Base-by-base conservation (phyloP, 108 stramenopile genomes). In the Skeletonema grethae region DNA sequence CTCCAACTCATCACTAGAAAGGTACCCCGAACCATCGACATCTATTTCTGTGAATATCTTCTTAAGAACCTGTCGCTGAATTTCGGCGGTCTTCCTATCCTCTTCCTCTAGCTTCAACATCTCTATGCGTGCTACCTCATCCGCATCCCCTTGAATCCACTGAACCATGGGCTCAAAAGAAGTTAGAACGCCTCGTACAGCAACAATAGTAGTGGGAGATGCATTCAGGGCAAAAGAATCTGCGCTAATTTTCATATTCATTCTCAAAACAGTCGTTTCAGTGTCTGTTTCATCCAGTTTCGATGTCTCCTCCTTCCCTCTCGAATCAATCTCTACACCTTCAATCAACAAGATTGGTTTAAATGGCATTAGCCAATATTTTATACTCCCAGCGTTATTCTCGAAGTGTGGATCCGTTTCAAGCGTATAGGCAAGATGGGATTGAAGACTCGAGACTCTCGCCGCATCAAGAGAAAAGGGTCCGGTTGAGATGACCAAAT, bases 351-450 rank as follows among this genome's bases (percentile, higher is more conserved):
- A 7, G 7, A 65, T 73, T 45, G 72, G 63, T 43, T 73, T 64
- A 20, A 73, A 65, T 57, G 72, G 72, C 36, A 73, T 63, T 20
- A 73, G 8, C 20, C 57, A 22, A 41, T 63, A 65, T 15, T 20
- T n/a, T 39, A 73, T 45, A 39, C 28, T 16, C 20, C 13, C 39
- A 30, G 45, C 16, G 38, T 34, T 38, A 16, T 53, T 7, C 2
- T 7, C 20, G n/a, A 53, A 53, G 50, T 24, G 1, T 53, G 50
- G 1, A 24, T 53, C 50, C 8, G 15, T 22, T 15, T 22, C 50
- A 53, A 53, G 22, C 22, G 4, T 22, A 53, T 24, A 24, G n/a
- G 22, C 6, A 0, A 13, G 13, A 22, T 29, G 25, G 10, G 65
- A 41, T 50, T 65, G 65, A 25, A 34, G 5, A 16, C 7, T 2